phyloP scores from a whole-genome alignment of 106 monocot genomes.

The Acorus calamus region DNA sequence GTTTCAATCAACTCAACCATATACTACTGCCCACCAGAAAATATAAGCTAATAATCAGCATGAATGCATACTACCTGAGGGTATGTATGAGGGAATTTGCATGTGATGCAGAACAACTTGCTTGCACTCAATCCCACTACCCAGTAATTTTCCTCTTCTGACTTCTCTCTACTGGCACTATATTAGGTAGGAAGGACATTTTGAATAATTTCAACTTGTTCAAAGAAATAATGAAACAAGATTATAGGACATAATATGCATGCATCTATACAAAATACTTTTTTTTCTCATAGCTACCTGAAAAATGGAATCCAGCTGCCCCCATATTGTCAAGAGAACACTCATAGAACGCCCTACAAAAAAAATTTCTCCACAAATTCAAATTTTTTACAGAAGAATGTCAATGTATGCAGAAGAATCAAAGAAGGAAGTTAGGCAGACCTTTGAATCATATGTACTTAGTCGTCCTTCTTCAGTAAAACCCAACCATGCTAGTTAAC shows the following conservation, averaged over 20 bases:
- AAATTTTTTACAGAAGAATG: neutral
- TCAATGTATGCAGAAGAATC: neutral
- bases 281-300: constrained; percentile 34
- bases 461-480: constrained; percentile 90
- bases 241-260: no score
- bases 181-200: constrained; percentile 4
- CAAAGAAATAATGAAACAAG: no score
- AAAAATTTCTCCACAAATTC: neutral
- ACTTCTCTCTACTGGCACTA: constrained; percentile 63
- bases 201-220: neutral
- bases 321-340: constrained; percentile 56
- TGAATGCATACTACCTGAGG: constrained; percentile 38
- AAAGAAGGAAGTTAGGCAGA: constrained; percentile 11
- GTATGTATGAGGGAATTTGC: constrained; percentile 71
- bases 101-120: constrained; percentile 76
- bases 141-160: constrained; percentile 89
- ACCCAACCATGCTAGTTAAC: constrained; percentile 86
- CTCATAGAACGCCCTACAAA: constrained; percentile 77
- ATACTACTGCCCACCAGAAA: neutral
- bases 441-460: constrained; percentile 80
- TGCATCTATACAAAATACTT: no score
- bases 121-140: constrained; percentile 68
- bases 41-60: neutral
- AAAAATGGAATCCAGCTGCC: constrained; percentile 92
- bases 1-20: no score